Conservation (phyloP, 495 filamentous ascomycete genomes). For the Acidiella bohemica region DNA sequence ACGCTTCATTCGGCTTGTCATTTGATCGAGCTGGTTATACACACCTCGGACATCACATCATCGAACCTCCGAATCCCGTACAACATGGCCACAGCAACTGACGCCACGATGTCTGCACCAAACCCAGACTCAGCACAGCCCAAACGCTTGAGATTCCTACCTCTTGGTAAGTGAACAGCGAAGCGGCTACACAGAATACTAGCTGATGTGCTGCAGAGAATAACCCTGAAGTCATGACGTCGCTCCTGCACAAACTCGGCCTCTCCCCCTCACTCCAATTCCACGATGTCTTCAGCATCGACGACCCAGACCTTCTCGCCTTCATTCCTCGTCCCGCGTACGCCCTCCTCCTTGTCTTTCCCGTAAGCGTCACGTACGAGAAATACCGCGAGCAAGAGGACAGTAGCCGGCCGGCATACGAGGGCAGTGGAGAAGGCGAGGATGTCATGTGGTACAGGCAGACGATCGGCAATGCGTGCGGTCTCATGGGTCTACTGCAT, state of each 20-base stretch:
- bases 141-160: too few species aligned
- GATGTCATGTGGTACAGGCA: slow-evolving; percentile 52
- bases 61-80: too few species aligned
- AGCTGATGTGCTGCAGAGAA: slow-evolving; percentile 48
- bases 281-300: slow-evolving; percentile 44
- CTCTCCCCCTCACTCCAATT: slow-evolving; percentile 39
- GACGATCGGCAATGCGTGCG: slow-evolving; percentile 53
- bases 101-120: too few species aligned
- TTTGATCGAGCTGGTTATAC: too few species aligned
- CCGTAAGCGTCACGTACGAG: slow-evolving; percentile 35
- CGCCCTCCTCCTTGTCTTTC: slow-evolving; percentile 45
- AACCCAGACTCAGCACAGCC: too few species aligned
- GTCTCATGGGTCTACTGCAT: slow-evolving; percentile 50
- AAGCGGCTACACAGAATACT: neutral
- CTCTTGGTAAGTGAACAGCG: too few species aligned
- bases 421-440: slow-evolving; percentile 37
- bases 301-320: slow-evolving; percentile 42
- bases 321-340: slow-evolving; percentile 43
- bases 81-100: too few species aligned
- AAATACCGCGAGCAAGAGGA: slow-evolving; percentile 34
- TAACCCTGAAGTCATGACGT: slow-evolving; percentile 46
- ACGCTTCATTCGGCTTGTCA: too few species aligned
- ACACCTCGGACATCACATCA: too few species aligned
- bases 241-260: slow-evolving; percentile 41
- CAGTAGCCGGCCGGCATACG: slow-evolving; percentile 31